Percentiles rank a stretch among this genome's conserved stretches.
Conservation (phyloP, 116 monocot species). For the Cymodocea nodosa region DNA sequence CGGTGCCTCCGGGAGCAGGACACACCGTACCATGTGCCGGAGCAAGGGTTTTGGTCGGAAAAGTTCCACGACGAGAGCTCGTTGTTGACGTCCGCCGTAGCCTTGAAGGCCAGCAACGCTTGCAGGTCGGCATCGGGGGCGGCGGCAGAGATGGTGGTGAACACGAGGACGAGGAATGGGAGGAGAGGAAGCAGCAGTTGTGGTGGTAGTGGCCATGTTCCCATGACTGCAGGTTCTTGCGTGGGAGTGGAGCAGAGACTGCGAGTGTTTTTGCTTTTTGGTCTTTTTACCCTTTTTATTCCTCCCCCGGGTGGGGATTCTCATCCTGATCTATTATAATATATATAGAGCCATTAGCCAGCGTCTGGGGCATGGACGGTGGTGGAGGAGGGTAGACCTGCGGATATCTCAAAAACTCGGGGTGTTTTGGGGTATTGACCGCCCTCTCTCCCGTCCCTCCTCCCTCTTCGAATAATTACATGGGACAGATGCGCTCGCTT, state of each 20-base stretch:
- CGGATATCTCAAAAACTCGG: too few relatives aligned
- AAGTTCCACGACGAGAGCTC: slow-evolving; percentile 46
- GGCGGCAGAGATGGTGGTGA: not conserved
- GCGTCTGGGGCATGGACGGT: too few relatives aligned
- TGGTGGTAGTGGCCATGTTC: not conserved
- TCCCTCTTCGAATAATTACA: too few relatives aligned
- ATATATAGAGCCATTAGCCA: too few relatives aligned
- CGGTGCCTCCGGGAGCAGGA: slow-evolving; percentile 29
- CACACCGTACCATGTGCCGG: slow-evolving; percentile 33
- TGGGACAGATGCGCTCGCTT: too few relatives aligned
- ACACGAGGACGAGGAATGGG: not conserved
- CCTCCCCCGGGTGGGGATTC: too few relatives aligned
- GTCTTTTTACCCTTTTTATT: too few relatives aligned
- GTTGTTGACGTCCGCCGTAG: slow-evolving; percentile 16
- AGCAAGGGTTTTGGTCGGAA: slow-evolving; percentile 24
- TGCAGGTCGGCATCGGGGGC: slow-evolving; percentile 14
- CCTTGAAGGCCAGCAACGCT: slow-evolving; percentile 43
- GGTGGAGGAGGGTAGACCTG: too few relatives aligned
- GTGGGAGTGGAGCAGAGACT: not conserved
- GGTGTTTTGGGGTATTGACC: too few relatives aligned
- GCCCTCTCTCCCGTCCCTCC: too few relatives aligned
- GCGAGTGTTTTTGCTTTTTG: not conserved
- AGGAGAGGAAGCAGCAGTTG: not conserved
- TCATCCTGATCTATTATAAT: too few relatives aligned
- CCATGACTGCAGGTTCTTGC: not conserved